These are phyloP conservation scores for Ormosia semicastrata DNA, from an alignment of 306 rosid genomes.

Conservation along the genomic window DNA sequence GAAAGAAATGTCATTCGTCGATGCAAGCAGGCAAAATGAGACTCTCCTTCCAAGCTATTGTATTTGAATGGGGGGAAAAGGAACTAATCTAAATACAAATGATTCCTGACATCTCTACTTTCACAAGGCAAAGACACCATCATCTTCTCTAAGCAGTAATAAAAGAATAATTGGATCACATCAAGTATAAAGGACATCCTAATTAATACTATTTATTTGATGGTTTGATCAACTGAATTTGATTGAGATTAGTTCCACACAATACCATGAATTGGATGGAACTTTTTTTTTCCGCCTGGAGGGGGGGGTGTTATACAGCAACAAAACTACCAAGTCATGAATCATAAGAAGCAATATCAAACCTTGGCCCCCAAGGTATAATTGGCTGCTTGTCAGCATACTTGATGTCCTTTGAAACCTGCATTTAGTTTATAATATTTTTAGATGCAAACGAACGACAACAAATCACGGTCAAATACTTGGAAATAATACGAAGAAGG, in stretches of 20 bases:
- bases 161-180: slow-evolving; percentile 9
- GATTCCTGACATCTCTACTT: slow-evolving; percentile 4
- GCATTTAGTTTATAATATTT: slow-evolving; percentile 30
- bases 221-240: not conserved
- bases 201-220: not conserved
- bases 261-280: not conserved
- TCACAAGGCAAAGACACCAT: not conserved
- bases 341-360: slow-evolving; percentile 29
- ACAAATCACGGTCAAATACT: not conserved
- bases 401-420: slow-evolving; percentile 97
- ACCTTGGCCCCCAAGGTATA: slow-evolving; percentile 99
- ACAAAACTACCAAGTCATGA: slow-evolving; percentile 1
- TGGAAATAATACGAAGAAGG: slow-evolving; percentile 10
- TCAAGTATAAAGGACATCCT: not conserved
- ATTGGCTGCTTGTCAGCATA: slow-evolving; percentile 97
- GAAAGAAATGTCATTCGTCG: slow-evolving; percentile 2
- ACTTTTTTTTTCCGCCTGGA: not conserved
- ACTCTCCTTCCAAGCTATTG: not conserved
- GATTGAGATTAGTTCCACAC: not conserved
- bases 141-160: slow-evolving; percentile 6
- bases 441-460: not conserved
- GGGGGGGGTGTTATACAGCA: slow-evolving; percentile 1
- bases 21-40: not conserved
- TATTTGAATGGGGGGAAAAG: not conserved
- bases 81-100: slow-evolving; percentile 16